phyloP scores from a whole-genome alignment of 2,329 filamentous ascomycete species.

The Didymella lethalis region DNA sequence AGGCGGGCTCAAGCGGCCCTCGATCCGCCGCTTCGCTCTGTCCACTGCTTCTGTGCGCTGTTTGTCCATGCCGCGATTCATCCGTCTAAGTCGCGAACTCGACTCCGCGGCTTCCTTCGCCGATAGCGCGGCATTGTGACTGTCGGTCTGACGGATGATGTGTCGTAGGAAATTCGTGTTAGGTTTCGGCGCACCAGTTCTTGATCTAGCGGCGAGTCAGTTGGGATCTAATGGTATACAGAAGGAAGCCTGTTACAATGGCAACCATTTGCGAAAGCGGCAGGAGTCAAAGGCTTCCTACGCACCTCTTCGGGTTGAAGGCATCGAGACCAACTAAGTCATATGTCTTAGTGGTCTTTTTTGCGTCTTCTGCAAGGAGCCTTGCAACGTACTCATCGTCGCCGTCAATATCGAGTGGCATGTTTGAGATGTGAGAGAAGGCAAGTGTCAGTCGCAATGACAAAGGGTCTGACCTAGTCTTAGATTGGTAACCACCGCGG shows the following conservation, averaged over 20 bases:
- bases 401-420: constrained; percentile 52
- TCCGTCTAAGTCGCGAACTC: constrained; percentile 68
- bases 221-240: too few species aligned
- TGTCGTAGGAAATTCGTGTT: constrained; percentile 90
- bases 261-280: not conserved
- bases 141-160: constrained; percentile 87
- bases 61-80: constrained; percentile 35
- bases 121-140: constrained; percentile 84
- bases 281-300: constrained; percentile 18
- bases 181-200: constrained; percentile 77
- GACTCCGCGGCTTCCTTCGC: constrained; percentile 86
- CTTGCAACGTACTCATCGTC: constrained; percentile 82
- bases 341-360: constrained; percentile 75
- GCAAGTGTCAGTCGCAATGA: constrained; percentile 11
- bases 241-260: constrained; percentile 5
- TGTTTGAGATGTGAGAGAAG: constrained; percentile 19
- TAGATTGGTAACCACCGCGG: constrained; percentile 31
- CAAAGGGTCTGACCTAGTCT: constrained; percentile 21
- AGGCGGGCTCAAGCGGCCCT: constrained; percentile 35
- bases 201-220: constrained; percentile 57
- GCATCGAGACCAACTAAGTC: constrained; percentile 77
- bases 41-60: constrained; percentile 20
- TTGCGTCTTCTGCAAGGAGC: constrained; percentile 82
- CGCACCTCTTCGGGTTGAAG: constrained; percentile 64
- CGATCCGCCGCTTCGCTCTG: constrained; percentile 27